Base-by-base conservation (phyloP, 73 alveolate genomes). In the Durusdinium trenchii region DNA sequence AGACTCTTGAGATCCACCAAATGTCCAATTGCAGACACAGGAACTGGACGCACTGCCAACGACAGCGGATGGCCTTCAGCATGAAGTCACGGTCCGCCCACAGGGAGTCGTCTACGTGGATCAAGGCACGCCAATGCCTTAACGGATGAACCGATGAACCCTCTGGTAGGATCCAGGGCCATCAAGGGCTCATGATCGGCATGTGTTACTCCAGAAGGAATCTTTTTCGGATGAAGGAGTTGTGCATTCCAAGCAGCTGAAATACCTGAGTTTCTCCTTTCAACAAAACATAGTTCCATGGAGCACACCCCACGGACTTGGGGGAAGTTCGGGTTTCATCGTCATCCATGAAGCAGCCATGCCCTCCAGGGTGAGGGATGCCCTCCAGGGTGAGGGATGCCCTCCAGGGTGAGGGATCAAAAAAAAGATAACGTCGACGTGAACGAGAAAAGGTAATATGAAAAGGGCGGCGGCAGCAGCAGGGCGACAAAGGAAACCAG, bases 81-180 rank as follows among this genome's bases (percentile, higher is more conserved):
- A 91, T 91, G 60, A 91, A 91, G 78, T 47, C 89, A 23, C 85
- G 95, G 90, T 91, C 89, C 32, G 47, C 32, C 98, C 98, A 91
- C 87, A 91, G 75, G 62, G 60, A 26, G 78, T 91, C 98, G 57
- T 67, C 87, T 42, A 76, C 84, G 89, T 91, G 64, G 35, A 91
- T 76, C 78, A 91, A 57, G 45, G 98, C 71, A 5, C 98, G 98
- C 98, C 98, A 91, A 40, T 91, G 98, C 98, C 98, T 91, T 16
- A 36, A 38, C 0, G 45, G 3, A n/a, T 67, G 3, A 26, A 20
- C 9, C 64, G 9, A 12, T 9, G 9, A 20, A 20, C 9, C 64
- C 9, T 20, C 64, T 54, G 64, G 64, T 9, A 54, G 64, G 64
- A 12, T 20, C 9, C 28, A 54, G 20, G 9, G 64, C 28, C 28